Percentiles rank a stretch among this genome's conserved stretches.
phyloP scores from a whole-genome alignment of 148 eudicot species.

The Polygonum aviculare region DNA sequence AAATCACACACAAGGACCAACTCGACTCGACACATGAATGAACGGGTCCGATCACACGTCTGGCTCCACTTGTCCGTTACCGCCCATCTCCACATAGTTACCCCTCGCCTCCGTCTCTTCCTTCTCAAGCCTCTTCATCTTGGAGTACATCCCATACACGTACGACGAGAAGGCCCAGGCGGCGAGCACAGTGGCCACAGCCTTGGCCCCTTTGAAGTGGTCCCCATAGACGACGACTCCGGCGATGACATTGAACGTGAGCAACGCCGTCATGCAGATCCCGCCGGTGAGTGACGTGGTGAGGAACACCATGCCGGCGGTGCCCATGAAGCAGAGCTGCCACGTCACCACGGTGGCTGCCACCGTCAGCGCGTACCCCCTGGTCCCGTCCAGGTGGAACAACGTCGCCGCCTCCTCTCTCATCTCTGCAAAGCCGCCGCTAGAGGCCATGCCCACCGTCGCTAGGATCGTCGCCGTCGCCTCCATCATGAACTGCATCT shows the following conservation, averaged over 20 bases:
- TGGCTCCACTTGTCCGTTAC: too few relatives aligned
- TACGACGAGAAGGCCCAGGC: constrained; percentile 83
- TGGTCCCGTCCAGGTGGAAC: constrained; percentile 54
- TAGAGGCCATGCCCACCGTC: constrained; percentile 48
- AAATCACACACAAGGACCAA: too few relatives aligned
- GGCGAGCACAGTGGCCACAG: constrained; percentile 51
- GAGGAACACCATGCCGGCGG: constrained; percentile 79
- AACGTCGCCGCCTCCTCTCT: constrained; percentile 21
- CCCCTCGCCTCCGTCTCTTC: neutral
- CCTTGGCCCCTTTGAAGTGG: constrained; percentile 48
- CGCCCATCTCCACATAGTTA: too few relatives aligned
- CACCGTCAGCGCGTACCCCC: constrained; percentile 37
- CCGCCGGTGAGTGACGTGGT: constrained; percentile 70
- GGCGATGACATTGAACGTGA: constrained; percentile 45
- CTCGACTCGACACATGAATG: too few relatives aligned
- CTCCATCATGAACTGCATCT: constrained; percentile 79
- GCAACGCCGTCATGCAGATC: constrained; percentile 59
- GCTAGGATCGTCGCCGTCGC: constrained; percentile 52
- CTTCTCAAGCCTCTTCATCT: constrained; percentile 17
- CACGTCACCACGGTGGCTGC: constrained; percentile 35
- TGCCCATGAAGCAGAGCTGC: constrained; percentile 85
- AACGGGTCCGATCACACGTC: too few relatives aligned
- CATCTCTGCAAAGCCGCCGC: constrained; percentile 56
- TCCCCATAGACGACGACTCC: constrained; percentile 70
- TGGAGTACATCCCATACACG: constrained; percentile 60